Evolutionary conservation across 1,139 yeast species (phyloP).

Genomic region (Geotrichum bryndzae): DNA sequence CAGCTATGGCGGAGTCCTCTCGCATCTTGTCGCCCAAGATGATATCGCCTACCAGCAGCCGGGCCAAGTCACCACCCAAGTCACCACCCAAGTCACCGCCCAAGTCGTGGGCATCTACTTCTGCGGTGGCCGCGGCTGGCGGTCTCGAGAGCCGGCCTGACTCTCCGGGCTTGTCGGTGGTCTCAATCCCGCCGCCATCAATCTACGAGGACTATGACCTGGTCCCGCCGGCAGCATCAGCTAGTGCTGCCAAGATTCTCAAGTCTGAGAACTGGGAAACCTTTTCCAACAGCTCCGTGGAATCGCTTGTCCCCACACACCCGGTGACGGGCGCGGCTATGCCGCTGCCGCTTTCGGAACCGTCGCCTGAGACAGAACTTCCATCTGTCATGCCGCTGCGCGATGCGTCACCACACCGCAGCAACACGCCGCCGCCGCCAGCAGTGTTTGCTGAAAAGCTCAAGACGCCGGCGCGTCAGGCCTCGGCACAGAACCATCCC

Average conservation of each 20-base stretch:
- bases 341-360: background rate
- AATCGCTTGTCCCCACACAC: constrained; percentile 3
- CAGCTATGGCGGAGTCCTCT: background rate
- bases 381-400: constrained; percentile 6
- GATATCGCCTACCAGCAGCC: background rate
- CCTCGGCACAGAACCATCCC: background rate
- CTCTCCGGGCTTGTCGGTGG: background rate
- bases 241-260: background rate
- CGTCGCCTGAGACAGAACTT: background rate
- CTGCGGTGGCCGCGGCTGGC: background rate
- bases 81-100: background rate
- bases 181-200: background rate
- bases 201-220: background rate
- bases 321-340: background rate
- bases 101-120: background rate
- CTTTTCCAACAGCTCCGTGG: constrained; percentile 11
- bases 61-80: background rate
- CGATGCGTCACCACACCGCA: constrained; percentile 1
- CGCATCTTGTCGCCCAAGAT: background rate
- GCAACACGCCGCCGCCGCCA: constrained; percentile 11
- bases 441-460: background rate
- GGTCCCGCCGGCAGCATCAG: background rate
- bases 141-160: background rate
- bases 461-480: constrained; percentile 1
- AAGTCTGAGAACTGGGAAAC: constrained; percentile 15